phyloP scores from a whole-genome alignment of 129 eudicot genomes.

The Saussurea involucrata region DNA sequence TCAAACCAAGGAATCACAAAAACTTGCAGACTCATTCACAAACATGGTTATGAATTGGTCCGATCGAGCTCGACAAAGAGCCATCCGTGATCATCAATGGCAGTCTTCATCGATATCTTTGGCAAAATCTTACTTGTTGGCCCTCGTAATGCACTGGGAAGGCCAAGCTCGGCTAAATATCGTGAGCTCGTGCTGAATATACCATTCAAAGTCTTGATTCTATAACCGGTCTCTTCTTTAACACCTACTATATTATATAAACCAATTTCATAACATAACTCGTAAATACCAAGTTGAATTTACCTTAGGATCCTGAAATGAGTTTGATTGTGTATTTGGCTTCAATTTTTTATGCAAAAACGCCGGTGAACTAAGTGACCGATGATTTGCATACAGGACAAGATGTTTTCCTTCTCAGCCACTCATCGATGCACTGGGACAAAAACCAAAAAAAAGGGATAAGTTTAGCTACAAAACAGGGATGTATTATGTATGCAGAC shows the following conservation, averaged over 20 bases:
- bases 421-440: constrained; percentile 78
- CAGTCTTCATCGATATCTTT: background rate
- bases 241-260: background rate
- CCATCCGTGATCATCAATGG: background rate
- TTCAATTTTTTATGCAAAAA: background rate
- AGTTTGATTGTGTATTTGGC: background rate
- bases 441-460: background rate
- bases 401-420: constrained; percentile 65
- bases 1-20: background rate
- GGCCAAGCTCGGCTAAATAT: background rate
- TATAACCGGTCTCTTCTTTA: background rate
- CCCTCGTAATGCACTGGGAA: background rate
- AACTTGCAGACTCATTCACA: background rate
- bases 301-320: background rate
- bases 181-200: background rate
- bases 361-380: constrained; percentile 30
- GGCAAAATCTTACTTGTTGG: background rate
- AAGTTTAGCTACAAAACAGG: background rate
- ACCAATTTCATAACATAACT: background rate
- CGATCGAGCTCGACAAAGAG: background rate
- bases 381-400: constrained; percentile 87
- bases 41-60: background rate
- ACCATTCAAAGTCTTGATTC: background rate
- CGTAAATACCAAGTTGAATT: background rate
- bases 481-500: no score